Base-by-base conservation (phyloP, 441 rosid genomes). In the Corymbia citriodora region DNA sequence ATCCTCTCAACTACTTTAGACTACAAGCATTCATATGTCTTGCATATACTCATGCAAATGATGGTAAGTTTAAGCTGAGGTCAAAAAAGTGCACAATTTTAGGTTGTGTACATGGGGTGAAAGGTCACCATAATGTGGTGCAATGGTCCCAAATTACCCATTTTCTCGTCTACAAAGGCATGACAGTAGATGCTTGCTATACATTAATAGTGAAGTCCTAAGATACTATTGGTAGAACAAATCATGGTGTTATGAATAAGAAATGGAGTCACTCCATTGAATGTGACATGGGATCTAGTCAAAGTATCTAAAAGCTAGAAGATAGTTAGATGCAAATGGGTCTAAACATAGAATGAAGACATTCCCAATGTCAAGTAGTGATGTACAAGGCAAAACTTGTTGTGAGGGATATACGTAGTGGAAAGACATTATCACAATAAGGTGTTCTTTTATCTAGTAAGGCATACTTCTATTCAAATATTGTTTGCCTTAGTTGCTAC, bases 351-450 rank as follows among this genome's bases (percentile, higher is more conserved):
- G 12, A 61, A 61, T 13, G 68, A 61, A 15, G n/a, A 13, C n/a
- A 61, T 61, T 61, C 68, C n/a, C 1, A 25, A 5, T 61, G 16
- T 61, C 12, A 61, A 15, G n/a, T 27, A 61, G 15, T 12, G 31
- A 61, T n/a, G 68, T 27, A 61, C 11, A 61, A 61, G 68, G 3
- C 0, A 3, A 61, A n/a, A 61, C 68, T 61, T 61, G 7, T 61
- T 61, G 0, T 27, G 68, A 59, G 25, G 8, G 27, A 27, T 11
- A 59, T 59, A 2, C 0, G 0, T 5, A 59, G 0, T 5, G 68
- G 63, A 11, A 61, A 10, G 68, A 27, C 68, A 61, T 11, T 61
- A 61, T 27, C n/a, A 61, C 29, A 61, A 13, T 11, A 12, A 61
- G n/a, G 15, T 13, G 13, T 25, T 61, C 14, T 40, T 6, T 27